Conservation (phyloP, 2,329 filamentous ascomycete species). For the Monosporascus cannonballus region DNA sequence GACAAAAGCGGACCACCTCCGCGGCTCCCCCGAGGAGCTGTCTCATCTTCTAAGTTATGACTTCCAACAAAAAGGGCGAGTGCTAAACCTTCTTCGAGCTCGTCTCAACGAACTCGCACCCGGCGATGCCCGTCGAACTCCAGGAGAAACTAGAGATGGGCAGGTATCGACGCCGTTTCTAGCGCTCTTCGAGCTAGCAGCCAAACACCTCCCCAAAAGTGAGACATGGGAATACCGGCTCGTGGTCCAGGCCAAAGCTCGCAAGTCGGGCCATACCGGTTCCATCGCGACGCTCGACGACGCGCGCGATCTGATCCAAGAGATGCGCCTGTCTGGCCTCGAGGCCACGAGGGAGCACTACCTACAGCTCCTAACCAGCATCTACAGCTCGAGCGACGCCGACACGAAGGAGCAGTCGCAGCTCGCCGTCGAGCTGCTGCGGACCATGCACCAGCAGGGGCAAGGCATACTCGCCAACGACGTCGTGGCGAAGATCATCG, state of each 20-base stretch:
- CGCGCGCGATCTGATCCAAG: slow-evolving; percentile 24
- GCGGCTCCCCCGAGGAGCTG: slow-evolving; percentile 10
- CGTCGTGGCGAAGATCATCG: slow-evolving; percentile 43
- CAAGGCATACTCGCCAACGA: slow-evolving; percentile 37
- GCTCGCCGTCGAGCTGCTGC: slow-evolving; percentile 37
- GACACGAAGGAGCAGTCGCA: slow-evolving; percentile 23
- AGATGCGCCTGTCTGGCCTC: slow-evolving; percentile 34
- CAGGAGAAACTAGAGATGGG: not conserved
- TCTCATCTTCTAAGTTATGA: slow-evolving; percentile 15
- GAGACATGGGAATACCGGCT: slow-evolving; percentile 29
- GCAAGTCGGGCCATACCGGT: slow-evolving; percentile 6
- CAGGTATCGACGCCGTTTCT: slow-evolving; percentile 10
- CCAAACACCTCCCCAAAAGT: slow-evolving; percentile 20
- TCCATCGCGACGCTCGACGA: slow-evolving; percentile 12
- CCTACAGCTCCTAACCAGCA: slow-evolving; percentile 30
- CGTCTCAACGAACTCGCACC: slow-evolving; percentile 14
- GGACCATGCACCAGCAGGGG: slow-evolving; percentile 39
- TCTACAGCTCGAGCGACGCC: slow-evolving; percentile 25
- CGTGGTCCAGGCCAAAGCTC: slow-evolving; percentile 21
- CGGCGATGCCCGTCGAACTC: not conserved
- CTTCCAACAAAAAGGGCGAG: slow-evolving; percentile 16
- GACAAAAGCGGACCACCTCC: slow-evolving; percentile 4
- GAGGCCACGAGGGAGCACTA: slow-evolving; percentile 29
- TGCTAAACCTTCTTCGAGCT: slow-evolving; percentile 18
- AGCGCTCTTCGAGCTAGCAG: slow-evolving; percentile 20